A percentile compares a stretch with the other conserved stretches of the same genome.
These are phyloP conservation scores for Xylaria cubensis DNA, from an alignment of 495 filamentous ascomycete species.

Conservation along the genomic window DNA sequence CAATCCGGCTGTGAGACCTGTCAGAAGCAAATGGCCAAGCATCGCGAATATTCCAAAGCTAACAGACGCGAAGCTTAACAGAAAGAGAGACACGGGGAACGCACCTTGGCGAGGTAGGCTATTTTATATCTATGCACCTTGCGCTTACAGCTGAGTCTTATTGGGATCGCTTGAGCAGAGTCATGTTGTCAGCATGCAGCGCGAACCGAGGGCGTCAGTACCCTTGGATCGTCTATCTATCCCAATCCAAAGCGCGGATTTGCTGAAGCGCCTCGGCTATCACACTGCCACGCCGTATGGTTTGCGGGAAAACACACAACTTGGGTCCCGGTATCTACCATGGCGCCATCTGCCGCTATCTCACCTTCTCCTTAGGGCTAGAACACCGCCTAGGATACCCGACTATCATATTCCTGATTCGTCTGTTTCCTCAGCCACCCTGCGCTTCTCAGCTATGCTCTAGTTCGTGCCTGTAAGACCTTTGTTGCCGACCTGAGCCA, in stretches of 20 bases:
- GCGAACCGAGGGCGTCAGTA: not conserved
- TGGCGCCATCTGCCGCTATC: slow-evolving; percentile 16
- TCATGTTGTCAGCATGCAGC: slow-evolving; percentile 24
- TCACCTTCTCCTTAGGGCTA: slow-evolving; percentile 23
- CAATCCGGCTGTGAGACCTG: slow-evolving; percentile 36
- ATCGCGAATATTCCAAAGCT: slow-evolving; percentile 30
- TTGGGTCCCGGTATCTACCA: not conserved
- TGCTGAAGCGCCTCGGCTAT: slow-evolving; percentile 15
- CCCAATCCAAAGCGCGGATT: slow-evolving; percentile 14
- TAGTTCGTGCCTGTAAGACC: not conserved
- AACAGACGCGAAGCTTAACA: not conserved
- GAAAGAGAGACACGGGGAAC: not conserved
- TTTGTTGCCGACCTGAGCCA: not conserved
- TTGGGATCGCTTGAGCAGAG: slow-evolving; percentile 1
- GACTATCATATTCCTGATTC: slow-evolving; percentile 6
- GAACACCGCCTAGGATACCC: not conserved
- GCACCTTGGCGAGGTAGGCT: not conserved
- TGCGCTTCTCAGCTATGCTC: not conserved
- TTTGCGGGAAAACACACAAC: not conserved
- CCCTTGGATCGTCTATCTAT: not conserved
- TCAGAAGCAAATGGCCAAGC: slow-evolving; percentile 34
- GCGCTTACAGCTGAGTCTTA: not conserved
- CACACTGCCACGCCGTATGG: not conserved
- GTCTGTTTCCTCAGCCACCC: not conserved
- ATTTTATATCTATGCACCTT: slow-evolving; percentile 17